Evolutionary conservation across 2,329 filamentous ascomycete species (phyloP).

Genomic region (Dissoconium aciculare): DNA sequence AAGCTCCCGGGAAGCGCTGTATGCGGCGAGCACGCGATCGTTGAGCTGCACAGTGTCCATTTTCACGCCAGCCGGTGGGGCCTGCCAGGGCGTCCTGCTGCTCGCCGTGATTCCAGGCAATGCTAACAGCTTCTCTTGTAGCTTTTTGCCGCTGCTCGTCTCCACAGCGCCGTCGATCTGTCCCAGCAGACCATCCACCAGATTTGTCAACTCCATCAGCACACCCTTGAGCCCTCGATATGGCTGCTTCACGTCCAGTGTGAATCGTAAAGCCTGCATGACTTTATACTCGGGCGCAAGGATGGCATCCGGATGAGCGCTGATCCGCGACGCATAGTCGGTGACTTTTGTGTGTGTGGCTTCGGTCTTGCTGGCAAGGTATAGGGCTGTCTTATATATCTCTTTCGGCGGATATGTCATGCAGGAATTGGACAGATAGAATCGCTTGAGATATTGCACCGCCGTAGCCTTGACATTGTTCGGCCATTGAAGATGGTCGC

Average conservation of each 20-base stretch:
- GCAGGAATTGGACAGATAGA: constrained; percentile 88
- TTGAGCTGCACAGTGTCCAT: constrained; percentile 15
- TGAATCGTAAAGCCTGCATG: constrained; percentile 82
- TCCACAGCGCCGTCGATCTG: constrained; percentile 13
- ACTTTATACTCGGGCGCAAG: constrained; percentile 85
- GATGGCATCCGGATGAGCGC: constrained; percentile 60
- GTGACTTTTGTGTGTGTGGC: constrained; percentile 57
- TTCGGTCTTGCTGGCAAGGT: constrained; percentile 87
- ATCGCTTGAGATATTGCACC: constrained; percentile 78
- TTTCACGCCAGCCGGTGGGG: constrained; percentile 3
- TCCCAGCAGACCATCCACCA: constrained; percentile 45
- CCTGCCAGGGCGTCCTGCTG: constrained; percentile 13
- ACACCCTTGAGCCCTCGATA: constrained; percentile 77
- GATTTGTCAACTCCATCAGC: constrained; percentile 62
- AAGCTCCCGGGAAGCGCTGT: constrained; percentile 55
- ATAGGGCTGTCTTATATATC: constrained; percentile 78
- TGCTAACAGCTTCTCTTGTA: constrained; percentile 12
- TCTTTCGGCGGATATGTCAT: constrained; percentile 92
- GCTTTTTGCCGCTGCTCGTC: constrained; percentile 8
- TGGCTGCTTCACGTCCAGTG: constrained; percentile 83
- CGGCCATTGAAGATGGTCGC: constrained; percentile 45
- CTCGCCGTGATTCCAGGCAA: constrained; percentile 7
- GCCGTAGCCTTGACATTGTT: constrained; percentile 57
- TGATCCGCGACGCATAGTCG: constrained; percentile 41
- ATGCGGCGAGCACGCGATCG: constrained; percentile 45